These are phyloP conservation scores for Tuber borchii DNA, from an alignment of 495 filamentous ascomycete species.

Conservation along the genomic window DNA sequence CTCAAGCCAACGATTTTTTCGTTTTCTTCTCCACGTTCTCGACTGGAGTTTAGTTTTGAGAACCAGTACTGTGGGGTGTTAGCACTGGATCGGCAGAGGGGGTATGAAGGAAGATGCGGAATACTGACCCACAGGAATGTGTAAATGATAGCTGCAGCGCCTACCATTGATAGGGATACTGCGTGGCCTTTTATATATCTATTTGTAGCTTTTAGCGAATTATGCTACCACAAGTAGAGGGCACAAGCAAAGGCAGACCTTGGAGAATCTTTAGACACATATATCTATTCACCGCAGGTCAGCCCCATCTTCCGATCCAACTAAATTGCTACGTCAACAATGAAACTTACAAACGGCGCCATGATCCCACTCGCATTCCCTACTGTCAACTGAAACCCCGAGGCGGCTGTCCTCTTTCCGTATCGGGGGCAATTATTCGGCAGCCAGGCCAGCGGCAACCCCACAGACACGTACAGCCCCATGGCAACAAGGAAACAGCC, in stretches of 20 bases:
- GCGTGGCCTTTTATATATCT: conserved; percentile 53
- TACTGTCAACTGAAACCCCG: conserved; percentile 61
- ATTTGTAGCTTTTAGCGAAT: conserved; percentile 41
- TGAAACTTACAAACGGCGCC: conserved; percentile 56
- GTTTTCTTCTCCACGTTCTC: conserved; percentile 52
- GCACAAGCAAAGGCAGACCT: conserved; percentile 39
- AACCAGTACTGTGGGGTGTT: conserved; percentile 46
- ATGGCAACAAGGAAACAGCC: conserved; percentile 65
- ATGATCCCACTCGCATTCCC: conserved; percentile 65
- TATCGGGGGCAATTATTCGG: conserved; percentile 57
- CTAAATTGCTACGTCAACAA: not conserved
- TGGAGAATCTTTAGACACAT: conserved; percentile 17
- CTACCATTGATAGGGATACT: conserved; percentile 52
- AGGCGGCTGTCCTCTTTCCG: conserved; percentile 64
- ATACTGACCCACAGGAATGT: conserved; percentile 48
- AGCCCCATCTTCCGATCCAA: conserved; percentile 41
- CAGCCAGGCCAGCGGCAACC: conserved; percentile 63
- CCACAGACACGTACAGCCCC: conserved; percentile 64
- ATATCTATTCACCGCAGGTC: conserved; percentile 48
- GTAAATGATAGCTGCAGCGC: conserved; percentile 48
- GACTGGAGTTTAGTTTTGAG: conserved; percentile 51
- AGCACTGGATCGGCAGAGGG: not conserved
- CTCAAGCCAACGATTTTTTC: conserved; percentile 51
- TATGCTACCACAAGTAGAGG: not conserved
- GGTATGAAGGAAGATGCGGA: too few species aligned